Base-by-base conservation (phyloP, 2,329 filamentous ascomycete species). In the Cladosporium sp. region DNA sequence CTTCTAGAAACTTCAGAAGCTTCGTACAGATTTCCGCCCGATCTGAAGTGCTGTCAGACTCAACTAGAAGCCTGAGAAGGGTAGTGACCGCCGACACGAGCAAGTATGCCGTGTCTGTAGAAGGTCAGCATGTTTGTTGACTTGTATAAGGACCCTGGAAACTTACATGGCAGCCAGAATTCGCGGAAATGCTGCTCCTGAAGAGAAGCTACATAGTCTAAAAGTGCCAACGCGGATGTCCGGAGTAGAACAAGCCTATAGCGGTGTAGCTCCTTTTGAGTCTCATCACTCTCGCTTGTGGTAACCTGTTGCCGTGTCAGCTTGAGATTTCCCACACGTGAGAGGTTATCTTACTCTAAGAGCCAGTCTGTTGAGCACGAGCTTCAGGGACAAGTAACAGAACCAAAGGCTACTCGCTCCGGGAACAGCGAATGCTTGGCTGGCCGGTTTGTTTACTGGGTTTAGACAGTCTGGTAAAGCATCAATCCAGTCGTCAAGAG, bases 31-130 rank as follows among this genome's bases (percentile, higher is more conserved):
- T 77, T 52, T 80, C 76, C 30, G 78, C 75, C 9, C 78, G 75
- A 15, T 78, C 73, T 20, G 76, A 73, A 1, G 70, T 65, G 58
- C 82, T 78, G 17, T 75, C 75, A 2, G 80, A 80, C 65, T 83
- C 79, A 28, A 83, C 72, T 3, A 78, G 74, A 66, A 79, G 80
- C 40, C 80, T 76, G 20, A 83, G 74, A 11, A 80, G 74, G 7
- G 82, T 75, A 0, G 79, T 83, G n/a, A 79, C 76, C 5, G 80
- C 80, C 17, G 80, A 80, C 1, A 81, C 81, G 15, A 83, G 73
- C 20, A 82, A 73, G 59, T 82, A 80, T 1, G 80, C 79, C 52
- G 79, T 81, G 59, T 79, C 76, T 74, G 6, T 8, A 20, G 5
- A 15, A 5, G 1, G 3, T 50, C 28, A 57, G 42, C 9, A 34